Percentiles rank a stretch among this genome's conserved stretches.
These are phyloP conservation scores for Xylaria digitata DNA, from an alignment of 2,329 filamentous ascomycete genomes.

Conservation along the genomic window DNA sequence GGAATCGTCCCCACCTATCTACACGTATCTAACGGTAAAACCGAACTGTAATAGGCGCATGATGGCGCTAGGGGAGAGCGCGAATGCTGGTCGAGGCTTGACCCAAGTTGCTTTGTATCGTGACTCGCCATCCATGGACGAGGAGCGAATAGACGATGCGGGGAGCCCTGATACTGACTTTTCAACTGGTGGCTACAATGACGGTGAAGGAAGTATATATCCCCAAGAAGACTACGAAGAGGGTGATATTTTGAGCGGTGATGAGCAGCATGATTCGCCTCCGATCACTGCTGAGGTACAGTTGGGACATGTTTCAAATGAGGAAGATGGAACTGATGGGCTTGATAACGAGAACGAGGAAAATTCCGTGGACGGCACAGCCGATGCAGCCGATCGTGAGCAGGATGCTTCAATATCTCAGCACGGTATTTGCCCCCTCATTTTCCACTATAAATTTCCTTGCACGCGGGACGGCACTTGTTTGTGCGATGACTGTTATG, in stretches of 20 bases:
- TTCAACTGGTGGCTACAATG: conserved; percentile 29
- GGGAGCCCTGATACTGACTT: conserved; percentile 36
- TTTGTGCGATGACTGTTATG: conserved; percentile 38
- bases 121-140: conserved; percentile 40
- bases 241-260: conserved; percentile 38
- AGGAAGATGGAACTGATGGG: conserved; percentile 23
- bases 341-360: conserved; percentile 20
- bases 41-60: conserved; percentile 50
- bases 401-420: conserved; percentile 42
- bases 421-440: conserved; percentile 46
- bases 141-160: conserved; percentile 33
- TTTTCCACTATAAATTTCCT: conserved; percentile 13
- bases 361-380: conserved; percentile 32
- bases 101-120: conserved; percentile 51
- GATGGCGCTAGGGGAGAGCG: conserved; percentile 49
- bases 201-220: conserved; percentile 39
- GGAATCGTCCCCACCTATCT: conserved; percentile 45
- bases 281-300: conserved; percentile 9
- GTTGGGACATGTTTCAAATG: conserved; percentile 6
- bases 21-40: conserved; percentile 50
- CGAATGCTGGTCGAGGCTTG: conserved; percentile 48
- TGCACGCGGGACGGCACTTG: conserved; percentile 26
- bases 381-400: conserved; percentile 43
- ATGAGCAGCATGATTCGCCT: conserved; percentile 35
- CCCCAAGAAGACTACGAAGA: conserved; percentile 37